Percentiles rank a stretch among this genome's conserved stretches.
phyloP scores from a whole-genome alignment of 2,329 filamentous ascomycete species.

The Colletotrichum gigasporum region DNA sequence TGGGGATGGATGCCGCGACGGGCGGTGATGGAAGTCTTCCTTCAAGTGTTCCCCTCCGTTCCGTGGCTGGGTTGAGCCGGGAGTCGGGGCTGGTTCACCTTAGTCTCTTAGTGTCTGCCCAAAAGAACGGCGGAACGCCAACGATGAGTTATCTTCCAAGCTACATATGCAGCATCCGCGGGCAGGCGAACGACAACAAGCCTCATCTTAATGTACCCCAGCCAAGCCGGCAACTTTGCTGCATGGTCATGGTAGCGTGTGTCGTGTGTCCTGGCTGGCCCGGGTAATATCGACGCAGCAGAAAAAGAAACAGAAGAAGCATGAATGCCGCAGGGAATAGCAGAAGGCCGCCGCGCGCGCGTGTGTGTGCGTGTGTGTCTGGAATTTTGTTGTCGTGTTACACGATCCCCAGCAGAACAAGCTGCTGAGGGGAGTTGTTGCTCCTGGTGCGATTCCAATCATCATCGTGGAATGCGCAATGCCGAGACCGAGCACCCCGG shows the following conservation, averaged over 20 bases:
- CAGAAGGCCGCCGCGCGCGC: too few relatives aligned
- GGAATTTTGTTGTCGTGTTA: too few relatives aligned
- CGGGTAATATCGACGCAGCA: neutral
- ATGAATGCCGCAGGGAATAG: too few relatives aligned
- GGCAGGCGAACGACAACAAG: too few relatives aligned
- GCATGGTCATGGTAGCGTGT: neutral
- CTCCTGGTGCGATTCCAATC: neutral
- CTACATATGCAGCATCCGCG: too few relatives aligned
- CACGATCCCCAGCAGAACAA: too few relatives aligned
- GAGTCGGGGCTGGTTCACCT: neutral
- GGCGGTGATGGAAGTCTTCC: neutral
- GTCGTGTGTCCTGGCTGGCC: conserved; percentile 9
- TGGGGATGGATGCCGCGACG: neutral
- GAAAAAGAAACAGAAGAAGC: too few relatives aligned
- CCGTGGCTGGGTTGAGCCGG: conserved; percentile 14
- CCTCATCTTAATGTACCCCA: too few relatives aligned
- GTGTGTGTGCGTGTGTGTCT: too few relatives aligned
- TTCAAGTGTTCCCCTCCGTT: too few relatives aligned
- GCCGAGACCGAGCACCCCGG: conserved; percentile 22
- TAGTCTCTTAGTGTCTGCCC: neutral
- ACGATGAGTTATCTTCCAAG: neutral
- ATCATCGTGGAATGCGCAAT: conserved; percentile 10
- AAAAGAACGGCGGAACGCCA: too few relatives aligned
- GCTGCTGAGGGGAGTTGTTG: neutral
- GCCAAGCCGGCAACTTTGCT: neutral